Evolutionary conservation across 2,329 filamentous ascomycete genomes (phyloP), one percentile per base, ranked within the genome.

Genomic region (Cladosporium cucumerinum): DNA sequence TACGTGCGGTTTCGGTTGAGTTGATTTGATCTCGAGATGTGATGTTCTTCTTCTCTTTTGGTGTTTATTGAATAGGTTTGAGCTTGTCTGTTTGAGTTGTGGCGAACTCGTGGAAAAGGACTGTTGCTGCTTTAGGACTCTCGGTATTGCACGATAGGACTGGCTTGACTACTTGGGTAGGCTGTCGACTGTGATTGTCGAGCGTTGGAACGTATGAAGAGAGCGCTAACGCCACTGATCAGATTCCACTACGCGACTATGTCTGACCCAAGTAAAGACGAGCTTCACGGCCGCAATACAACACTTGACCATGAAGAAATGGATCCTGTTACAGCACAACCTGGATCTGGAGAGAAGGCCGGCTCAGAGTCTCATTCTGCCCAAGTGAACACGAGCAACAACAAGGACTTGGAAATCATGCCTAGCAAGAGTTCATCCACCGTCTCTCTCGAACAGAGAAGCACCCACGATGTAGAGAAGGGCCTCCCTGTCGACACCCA

Each of bases 401-500:
- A 26, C 36, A 39, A 58, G 7, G 55, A 58, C 16, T n/a, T 39
- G 16, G 36, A 46, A 10, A 23, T 26, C 34, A 58, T 30, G 5
- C 25, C 36, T 2, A 58, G 32, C 34, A 58, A 36, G 21, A 28
- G 16, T 30, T 39, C 55, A 5, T 58, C 55, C 5, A n/a, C 55
- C 39, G 36, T 18, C 23, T 58, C 55, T 7, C 23, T 46, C 10
- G 55, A 39, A 28, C 55, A 36, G 14, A 32, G 32, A 25, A 58
- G 36, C 55, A 23, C 21, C 10, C 34, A 28, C 11, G 62, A 64
- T 30, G 62, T 32, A 12, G 62, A 64, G 18, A 64, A 64, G 46
- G 55, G 52, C 26, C 43, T 64, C 4, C 62, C 62, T 11, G 23
- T n/a, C 7, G 28, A 18, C 21, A 32, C 23, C 5, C 7, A 49